These are phyloP conservation scores for Funneliformis mosseae DNA, from an alignment of 192 early-diverging fungal genomes.

Conservation along the genomic window DNA sequence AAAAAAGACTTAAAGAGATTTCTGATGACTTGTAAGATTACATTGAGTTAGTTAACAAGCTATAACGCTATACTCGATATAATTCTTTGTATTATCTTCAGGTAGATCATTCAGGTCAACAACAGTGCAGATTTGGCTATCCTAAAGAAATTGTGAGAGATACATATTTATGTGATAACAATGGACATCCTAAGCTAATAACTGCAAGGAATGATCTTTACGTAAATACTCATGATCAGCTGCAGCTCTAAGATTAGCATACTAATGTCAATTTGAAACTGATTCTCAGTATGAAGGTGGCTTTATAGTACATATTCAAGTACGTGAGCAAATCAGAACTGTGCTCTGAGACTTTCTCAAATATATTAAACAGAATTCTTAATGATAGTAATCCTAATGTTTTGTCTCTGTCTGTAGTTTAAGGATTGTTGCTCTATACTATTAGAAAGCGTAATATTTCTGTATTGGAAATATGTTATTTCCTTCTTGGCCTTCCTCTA, in stretches of 20 bases:
- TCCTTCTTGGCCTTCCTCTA: too few relatives aligned
- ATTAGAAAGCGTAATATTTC: too few relatives aligned
- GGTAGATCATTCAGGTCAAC: neutral
- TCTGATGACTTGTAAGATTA: neutral
- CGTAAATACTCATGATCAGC: neutral
- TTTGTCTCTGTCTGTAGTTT: neutral
- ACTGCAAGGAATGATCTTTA: slow-evolving; percentile 2
- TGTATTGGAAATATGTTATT: too few relatives aligned
- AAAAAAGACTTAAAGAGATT: neutral
- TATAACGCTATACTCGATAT: neutral
- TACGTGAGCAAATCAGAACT: neutral
- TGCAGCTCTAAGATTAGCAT: neutral
- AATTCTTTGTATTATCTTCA: neutral
- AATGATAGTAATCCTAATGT: neutral
- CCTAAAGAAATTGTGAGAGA: neutral
- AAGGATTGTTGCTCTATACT: too few relatives aligned
- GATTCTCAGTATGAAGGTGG: neutral
- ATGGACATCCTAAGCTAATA: neutral
- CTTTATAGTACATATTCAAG: neutral
- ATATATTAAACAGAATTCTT: neutral
- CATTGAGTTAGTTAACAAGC: neutral
- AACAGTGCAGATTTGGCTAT: neutral
- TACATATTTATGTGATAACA: neutral
- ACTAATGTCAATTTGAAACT: neutral
- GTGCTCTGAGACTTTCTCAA: neutral